Base-by-base conservation (phyloP, 139 green algal genomes). In the Chlamydomonas urium region DNA sequence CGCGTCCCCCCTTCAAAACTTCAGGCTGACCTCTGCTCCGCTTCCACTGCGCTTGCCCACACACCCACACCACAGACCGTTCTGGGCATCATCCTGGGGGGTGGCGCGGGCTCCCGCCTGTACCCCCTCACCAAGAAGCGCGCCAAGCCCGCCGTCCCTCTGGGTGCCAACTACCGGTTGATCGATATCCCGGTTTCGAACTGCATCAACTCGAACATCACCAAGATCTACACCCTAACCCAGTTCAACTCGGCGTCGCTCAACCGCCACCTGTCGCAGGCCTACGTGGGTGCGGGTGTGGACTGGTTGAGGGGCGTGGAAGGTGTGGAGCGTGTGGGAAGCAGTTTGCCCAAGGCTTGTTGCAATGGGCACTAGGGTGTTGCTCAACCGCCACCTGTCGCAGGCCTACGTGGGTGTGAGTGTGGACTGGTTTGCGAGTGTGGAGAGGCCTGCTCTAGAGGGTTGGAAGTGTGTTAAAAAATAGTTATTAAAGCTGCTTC, bases 201-300 rank as follows among this genome's bases (percentile, higher is more conserved):
- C 86, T 99, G 95, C 89, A 95, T 99, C 76, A 99, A 99, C 91
- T 92, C 77, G 79, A 92, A 93, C 73, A 87, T 99, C 63, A 97
- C 93, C 86, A 99, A 99, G 83, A 97, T 99, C 73, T 99, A 99
- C 89, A 96, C 91, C 83, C 85, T 99, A 10, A 99, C 95, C 23
- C 95, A 99, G 88, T 99, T 98, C 93, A 99, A 99, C 88, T 97
- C 90, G 14, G 95, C 95, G 8, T 98, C 93, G 19, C 91, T 99
- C 38, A 99, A 99, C 86, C 79, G 95, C 26, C 95, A 99, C 76
- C 79, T 99, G 47, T 93, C 91, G 2, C 89, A 94, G 68, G 95
- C 95, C 33, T 99, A 99, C 81, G 88, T 92, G 74, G 86, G 87
- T 79, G 21, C 0, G 5, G n/a, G n/a, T n/a, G n/a, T n/a, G n/a